Evolutionary conservation across 2,329 filamentous ascomycete genomes (phyloP).

Genomic region (Teratosphaeria zuluensis): DNA sequence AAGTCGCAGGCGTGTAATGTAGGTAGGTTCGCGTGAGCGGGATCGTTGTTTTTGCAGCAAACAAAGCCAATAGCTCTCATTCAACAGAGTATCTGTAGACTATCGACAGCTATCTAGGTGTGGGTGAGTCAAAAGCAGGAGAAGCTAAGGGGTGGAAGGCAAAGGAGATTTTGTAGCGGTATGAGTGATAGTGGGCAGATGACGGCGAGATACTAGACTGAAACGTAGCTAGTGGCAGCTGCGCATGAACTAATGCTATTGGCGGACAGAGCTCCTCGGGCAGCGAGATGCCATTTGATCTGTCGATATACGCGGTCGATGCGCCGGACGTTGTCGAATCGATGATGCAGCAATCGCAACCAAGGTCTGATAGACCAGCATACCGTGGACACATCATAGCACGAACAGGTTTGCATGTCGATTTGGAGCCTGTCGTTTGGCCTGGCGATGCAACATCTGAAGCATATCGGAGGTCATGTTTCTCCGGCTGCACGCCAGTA

Average conservation of each 20-base stretch:
- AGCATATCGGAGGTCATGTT: neutral
- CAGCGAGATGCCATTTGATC: conserved; percentile 1
- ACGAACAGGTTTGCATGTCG: neutral
- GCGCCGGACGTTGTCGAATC: neutral
- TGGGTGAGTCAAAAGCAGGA: conserved; percentile 2
- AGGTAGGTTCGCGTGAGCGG: conserved; percentile 4
- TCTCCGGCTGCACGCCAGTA: neutral
- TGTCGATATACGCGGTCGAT: neutral
- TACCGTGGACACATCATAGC: neutral
- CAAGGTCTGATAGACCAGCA: neutral
- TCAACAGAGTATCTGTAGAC: conserved; percentile 2
- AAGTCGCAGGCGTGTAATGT: neutral
- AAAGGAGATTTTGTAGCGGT: conserved; percentile 6
- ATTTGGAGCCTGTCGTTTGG: neutral
- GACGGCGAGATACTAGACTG: conserved; percentile 2
- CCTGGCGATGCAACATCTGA: neutral
- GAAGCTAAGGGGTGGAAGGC: conserved; percentile 2
- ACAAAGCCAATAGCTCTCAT: conserved; percentile 2
- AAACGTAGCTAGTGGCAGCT: conserved; percentile 1
- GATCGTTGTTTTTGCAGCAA: conserved; percentile 9
- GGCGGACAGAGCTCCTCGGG: conserved; percentile 1
- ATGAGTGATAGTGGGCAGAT: conserved; percentile 9
- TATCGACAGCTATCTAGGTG: conserved; percentile 17
- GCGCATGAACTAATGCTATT: conserved; percentile 1
- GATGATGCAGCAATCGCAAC: neutral